Evolutionary conservation across 495 filamentous ascomycete genomes (phyloP), one percentile per base, ranked within the genome.

Genomic region (Bathelium albidoporum): DNA sequence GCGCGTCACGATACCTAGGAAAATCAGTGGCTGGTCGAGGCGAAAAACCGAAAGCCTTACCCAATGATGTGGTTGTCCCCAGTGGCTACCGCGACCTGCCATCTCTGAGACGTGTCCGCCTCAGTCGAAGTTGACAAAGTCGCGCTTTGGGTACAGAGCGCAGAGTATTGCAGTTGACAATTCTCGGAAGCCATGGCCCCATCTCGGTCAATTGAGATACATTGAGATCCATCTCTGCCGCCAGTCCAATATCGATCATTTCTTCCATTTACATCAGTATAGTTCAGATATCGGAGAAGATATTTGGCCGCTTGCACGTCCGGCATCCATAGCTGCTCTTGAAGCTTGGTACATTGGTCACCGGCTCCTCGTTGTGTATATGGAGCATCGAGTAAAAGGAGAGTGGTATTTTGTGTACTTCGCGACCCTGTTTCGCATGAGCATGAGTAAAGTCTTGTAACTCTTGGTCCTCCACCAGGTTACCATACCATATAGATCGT

Each of bases 71-170:
- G 72, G 59, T 79, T 74, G 61, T 74, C 73, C 61, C 78, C 79
- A 14, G 76, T 74, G 34, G 75, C 67, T 1, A 80, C 69, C 1
- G 71, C 66, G 20, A 79, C 72, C 32, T 76, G 78, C 78, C 79
- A 80, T 62, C 70, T 72, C 29, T 70, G 45, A 39, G 69, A 73
- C 26, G 69, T 76, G 63, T 82, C 75, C 53, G 77, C 72, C 2
- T 44, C 74, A 10, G 70, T 62, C 7, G 68, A 45, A 36, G 69
- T 76, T 32, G 79, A 80, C 61, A 74, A 80, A 1, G 77, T 77
- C 3, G 78, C 78, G 11, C 73, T 73, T 52, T 81, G 76, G 0
- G 78, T 80, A 58, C 79, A 82, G 9, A 82, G 55, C 0, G 70
- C 76, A 11, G 71, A 73, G 7, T 75, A 63, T 20, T 58, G 59